Evolutionary conservation across 208 protist genomes (phyloP).

Genomic region (Strigomonas culicis): DNA sequence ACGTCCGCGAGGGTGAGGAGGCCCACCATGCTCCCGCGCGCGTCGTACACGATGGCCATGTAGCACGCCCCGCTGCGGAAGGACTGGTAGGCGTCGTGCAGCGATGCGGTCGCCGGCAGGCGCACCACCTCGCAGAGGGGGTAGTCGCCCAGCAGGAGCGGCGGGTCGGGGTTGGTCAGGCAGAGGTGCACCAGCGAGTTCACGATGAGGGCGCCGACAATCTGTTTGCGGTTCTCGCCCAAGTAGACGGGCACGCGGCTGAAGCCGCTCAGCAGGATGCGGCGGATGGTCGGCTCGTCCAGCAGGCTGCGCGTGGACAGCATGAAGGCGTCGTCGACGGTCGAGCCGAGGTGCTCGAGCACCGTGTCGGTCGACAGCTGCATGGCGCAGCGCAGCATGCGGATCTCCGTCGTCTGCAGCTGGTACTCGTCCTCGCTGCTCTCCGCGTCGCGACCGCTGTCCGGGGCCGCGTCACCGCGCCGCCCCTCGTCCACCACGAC

Average conservation of each 20-base stretch:
- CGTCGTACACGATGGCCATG: slow-evolving; percentile 67
- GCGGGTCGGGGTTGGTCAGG: slow-evolving; percentile 41
- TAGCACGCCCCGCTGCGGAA: slow-evolving; percentile 50
- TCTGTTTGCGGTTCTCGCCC: slow-evolving; percentile 53
- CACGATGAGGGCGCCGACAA: slow-evolving; percentile 83
- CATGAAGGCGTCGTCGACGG: slow-evolving; percentile 67
- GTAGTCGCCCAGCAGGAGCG: slow-evolving; percentile 61
- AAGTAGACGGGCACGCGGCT: slow-evolving; percentile 86
- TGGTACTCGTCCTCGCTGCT: slow-evolving; percentile 11
- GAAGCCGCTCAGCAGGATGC: slow-evolving; percentile 63
- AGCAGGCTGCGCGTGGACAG: slow-evolving; percentile 52
- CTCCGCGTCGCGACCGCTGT: background rate
- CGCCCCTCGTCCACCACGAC: background rate
- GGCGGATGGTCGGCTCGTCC: slow-evolving; percentile 52
- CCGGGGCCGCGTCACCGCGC: background rate
- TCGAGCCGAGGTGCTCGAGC: slow-evolving; percentile 50
- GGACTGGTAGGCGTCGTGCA: slow-evolving; percentile 64
- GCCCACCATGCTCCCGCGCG: slow-evolving; percentile 42
- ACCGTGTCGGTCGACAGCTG: slow-evolving; percentile 60
- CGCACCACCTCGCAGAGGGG: slow-evolving; percentile 60
- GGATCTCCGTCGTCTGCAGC: slow-evolving; percentile 59
- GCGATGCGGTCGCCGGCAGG: slow-evolving; percentile 38
- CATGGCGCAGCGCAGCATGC: slow-evolving; percentile 74
- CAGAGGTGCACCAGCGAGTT: slow-evolving; percentile 77
- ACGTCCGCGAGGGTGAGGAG: slow-evolving; percentile 70